Conservation (phyloP, 2,329 filamentous ascomycete genomes). For the Nemania abortiva region DNA sequence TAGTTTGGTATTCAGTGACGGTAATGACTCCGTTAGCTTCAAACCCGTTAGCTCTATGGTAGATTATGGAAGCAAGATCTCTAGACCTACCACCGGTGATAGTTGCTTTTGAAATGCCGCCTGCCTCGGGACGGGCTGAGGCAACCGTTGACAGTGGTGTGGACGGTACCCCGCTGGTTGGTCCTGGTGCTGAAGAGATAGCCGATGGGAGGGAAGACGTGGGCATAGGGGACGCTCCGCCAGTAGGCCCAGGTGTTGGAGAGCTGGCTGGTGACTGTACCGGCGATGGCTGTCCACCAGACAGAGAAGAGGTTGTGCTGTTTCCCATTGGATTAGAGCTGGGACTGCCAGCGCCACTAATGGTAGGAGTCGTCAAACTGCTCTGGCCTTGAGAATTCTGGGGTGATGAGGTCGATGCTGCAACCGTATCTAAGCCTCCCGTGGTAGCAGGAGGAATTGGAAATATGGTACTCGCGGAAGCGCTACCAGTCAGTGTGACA, state of each 20-base stretch:
- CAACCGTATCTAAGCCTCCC: not conserved
- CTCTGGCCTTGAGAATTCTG: slow-evolving; percentile 14
- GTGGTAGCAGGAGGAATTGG: not conserved
- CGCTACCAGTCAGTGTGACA: slow-evolving; percentile 31
- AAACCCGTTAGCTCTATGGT: slow-evolving; percentile 12
- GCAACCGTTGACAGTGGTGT: slow-evolving; percentile 6
- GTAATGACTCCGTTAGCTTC: slow-evolving; percentile 40
- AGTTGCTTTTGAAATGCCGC: slow-evolving; percentile 21
- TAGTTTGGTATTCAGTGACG: slow-evolving; percentile 31
- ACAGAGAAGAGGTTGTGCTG: not conserved
- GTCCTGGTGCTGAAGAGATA: not conserved
- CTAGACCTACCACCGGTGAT: slow-evolving; percentile 38
- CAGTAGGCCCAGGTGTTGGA: not conserved
- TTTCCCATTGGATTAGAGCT: slow-evolving; percentile 7
- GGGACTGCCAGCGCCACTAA: not conserved
- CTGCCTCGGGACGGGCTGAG: slow-evolving; percentile 25
- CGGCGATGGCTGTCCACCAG: slow-evolving; percentile 2
- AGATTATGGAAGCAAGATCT: not conserved
- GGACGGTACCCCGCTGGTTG: slow-evolving; percentile 7
- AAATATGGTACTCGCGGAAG: slow-evolving; percentile 17
- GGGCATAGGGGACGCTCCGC: too few relatives aligned
- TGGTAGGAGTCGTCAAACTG: slow-evolving; percentile 15
- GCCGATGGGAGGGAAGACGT: not conserved
- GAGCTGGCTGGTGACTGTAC: slow-evolving; percentile 2
- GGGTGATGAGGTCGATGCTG: not conserved